Evolutionary conservation across 768 basidiomycete genomes (phyloP).

Genomic region (Boletales sp.): DNA sequence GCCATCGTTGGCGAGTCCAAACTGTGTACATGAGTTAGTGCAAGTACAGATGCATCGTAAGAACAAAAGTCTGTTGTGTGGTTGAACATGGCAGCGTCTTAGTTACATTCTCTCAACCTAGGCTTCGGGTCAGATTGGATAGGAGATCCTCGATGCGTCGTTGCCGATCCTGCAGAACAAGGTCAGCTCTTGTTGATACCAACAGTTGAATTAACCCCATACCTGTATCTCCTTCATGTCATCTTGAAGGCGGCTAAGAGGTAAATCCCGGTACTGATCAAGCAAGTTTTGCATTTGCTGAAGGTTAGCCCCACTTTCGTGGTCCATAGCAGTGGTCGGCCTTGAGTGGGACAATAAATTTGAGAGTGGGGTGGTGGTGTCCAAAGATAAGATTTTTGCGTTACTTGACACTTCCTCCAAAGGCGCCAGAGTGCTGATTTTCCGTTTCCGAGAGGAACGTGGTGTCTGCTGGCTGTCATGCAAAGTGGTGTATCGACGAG

Average conservation of each 20-base stretch:
- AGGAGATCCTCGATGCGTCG: conserved; percentile 73
- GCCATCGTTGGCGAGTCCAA: too few relatives aligned
- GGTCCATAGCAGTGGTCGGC: conserved; percentile 23
- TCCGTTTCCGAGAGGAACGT: conserved; percentile 18
- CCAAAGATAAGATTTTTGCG: conserved; percentile 27
- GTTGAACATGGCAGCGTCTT: background rate
- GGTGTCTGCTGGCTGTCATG: conserved; percentile 9
- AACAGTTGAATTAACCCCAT: conserved; percentile 10
- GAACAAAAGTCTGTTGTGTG: too few relatives aligned
- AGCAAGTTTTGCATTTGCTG: conserved; percentile 58
- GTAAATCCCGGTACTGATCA: conserved; percentile 60
- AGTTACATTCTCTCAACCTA: conserved; percentile 33
- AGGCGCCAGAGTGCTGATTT: conserved; percentile 24
- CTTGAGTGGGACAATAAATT: conserved; percentile 26
- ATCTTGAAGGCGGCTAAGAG: conserved; percentile 63
- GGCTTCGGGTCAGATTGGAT: conserved; percentile 62
- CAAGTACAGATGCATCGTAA: too few relatives aligned
- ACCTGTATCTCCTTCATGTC: conserved; percentile 86
- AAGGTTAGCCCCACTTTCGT: conserved; percentile 39
- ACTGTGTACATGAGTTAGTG: too few relatives aligned
- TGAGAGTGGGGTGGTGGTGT: conserved; percentile 25
- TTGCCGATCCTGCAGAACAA: conserved; percentile 56
- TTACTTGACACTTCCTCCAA: conserved; percentile 28
- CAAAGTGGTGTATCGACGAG: background rate
- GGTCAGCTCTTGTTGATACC: background rate